Evolutionary conservation across 129 eudicot genomes (phyloP).

Genomic region (sunflower (Helianthus annuus)): HanXRQr2.0-SUNRISE NC_035434.2:26447017-26447516

Average conservation of each 20-base stretch:
- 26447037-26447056: conserved; percentile 98
- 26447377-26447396: too few relatives aligned
- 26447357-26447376: conserved; percentile 61
- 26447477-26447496: too few relatives aligned
- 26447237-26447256: conserved; percentile 88
- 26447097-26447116: conserved; percentile 91
- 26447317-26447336: conserved; percentile 97
- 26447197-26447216: conserved; percentile 89
- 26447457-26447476: too few relatives aligned
- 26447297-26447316: conserved; percentile 81
- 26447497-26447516: too few relatives aligned
- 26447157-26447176: conserved; percentile 81
- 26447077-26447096: conserved; percentile 70
- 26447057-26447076: conserved; percentile 96
- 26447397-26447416: neutral
- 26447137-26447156: conserved; percentile 66
- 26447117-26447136: conserved; percentile 65
- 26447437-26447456: too few relatives aligned
- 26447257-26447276: conserved; percentile 89
- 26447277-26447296: conserved; percentile 89
- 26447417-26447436: too few relatives aligned
- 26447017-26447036: conserved; percentile 96
- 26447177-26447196: conserved; percentile 75
- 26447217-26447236: conserved; percentile 99
- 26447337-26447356: conserved; percentile 97